Base-by-base conservation (phyloP, 768 basidiomycete species). In the Psilocybe cyanescens region DNA sequence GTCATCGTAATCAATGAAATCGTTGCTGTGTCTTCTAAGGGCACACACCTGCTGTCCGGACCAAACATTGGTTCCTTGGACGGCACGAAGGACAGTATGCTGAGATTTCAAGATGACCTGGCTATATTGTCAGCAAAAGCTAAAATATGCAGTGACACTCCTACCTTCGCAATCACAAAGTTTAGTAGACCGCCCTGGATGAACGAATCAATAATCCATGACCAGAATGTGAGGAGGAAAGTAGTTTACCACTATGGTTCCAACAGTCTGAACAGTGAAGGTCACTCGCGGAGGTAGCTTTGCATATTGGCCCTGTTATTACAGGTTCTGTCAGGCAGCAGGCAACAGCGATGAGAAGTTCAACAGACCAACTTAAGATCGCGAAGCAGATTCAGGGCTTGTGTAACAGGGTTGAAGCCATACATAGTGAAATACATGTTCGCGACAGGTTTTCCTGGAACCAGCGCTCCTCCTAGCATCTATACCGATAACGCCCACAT, bases 231-330 rank as follows among this genome's bases (percentile, higher is more conserved):
- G 48, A 17, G 31, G 30, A 17, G 24, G 24, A 9, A 11, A 30
- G 17, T 9, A 29, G 57, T 71, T 30, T 64, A 82, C 82, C 29
- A 88, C 74, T 37, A 88, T 71, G 12, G 85, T 81, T 3, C 87
- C 86, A 47, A 81, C 65, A 17, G 74, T 70, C 67, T 88, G 86
- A 4, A 83, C 81, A 12, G 73, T 69, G 66, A 88, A 87, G 3
- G 86, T 82, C 46, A 78, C 78, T n/a, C 83, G 78, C 4, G 87
- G 87, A 11, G 86, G 83, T 17, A 88, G 77, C 72, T 88, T 88
- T 14, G 80, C 76, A 66, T 79, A 74, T 63, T 79, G 78, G 45
- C 72, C 74, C 71, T 76, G 24, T 24, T 24, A 24, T 24, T 24
- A 24, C 24, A 24, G 24, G 24, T 24, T 24, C 24, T 24, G 24